Evolutionary conservation across 192 early-diverging fungal genomes (phyloP), one percentile per base, ranked within the genome.

Genomic region (Coemansia sp.): DNA sequence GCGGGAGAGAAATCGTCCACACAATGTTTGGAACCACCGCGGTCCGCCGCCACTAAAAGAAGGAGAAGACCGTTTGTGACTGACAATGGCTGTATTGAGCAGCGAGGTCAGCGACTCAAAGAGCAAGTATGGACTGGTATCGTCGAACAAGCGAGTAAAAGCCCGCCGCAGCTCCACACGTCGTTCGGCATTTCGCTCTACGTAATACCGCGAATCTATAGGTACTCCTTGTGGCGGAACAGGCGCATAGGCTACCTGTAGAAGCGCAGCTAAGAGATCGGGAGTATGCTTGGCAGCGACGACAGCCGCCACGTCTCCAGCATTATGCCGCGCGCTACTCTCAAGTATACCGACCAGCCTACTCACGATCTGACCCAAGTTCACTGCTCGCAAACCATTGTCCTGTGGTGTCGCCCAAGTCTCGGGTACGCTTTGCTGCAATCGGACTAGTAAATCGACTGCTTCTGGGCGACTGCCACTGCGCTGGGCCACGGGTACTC

Each of bases 191-290:
- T 75, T 34, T 49, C 68, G 71, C 24, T 86, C 82, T 44, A 88
- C 85, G 41, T 78, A 29, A 62, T 85, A 82, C 36, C 61, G 63
- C 62, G 81, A 69, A n/a, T 60, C 57, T 2, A 15, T 13, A 2
- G 33, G 33, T 18, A 5, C 8, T n/a, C 36, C 61, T 20, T 41
- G 31, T 47, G 80, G 70, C 9, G 60, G 33, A 9, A 64, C 36
- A 6, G 93, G 93, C 43, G 85, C 85, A 74, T 91, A 94, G 0
- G 90, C 89, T 12, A 90, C 61, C 64, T 92, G 89, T 31, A 94
- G 69, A 20, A 93, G 77, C 0, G 83, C 85, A 2, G 92, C 89
- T 49, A 91, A 85, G 16, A 94, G 36, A 72, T 94, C 93, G 0
- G 86, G 74, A 7, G 90, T 68, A 70, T 91, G 83, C 59, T 88